Base-by-base conservation (phyloP, 306 rosid genomes). In the Prosopis cineraria region DNA sequence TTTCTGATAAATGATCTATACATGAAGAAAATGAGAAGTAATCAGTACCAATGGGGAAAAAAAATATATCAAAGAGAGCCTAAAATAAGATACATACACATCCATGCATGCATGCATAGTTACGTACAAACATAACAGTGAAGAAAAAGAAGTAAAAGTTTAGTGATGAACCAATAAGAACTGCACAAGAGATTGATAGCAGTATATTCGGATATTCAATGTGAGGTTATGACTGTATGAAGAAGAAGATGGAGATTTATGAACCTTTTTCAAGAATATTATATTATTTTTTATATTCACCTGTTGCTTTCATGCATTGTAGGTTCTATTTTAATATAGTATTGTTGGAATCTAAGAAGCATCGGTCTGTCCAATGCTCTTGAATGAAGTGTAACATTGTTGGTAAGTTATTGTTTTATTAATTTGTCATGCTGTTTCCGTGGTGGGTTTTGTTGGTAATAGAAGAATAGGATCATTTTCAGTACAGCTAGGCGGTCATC, bases 191-290 rank as follows among this genome's bases (percentile, higher is more conserved):
- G 65, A 65, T 20, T 13, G 65, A 11, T 10, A 3, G 48, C 31
- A 52, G 85, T 58, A 81, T 81, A 84, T 81, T 84, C 81, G 62
- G 60, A 74, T 80, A 60, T 73, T 20, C 60, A 67, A 24, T 45
- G 73, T 9, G 20, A 62, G 71, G 75, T 8, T 7, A 52, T 52
- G 59, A 13, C 59, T 9, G 4, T 20, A 5, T 40, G 20, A 67
- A 7, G 65, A 48, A 11, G 19, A 33, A 71, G 45, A 39, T 6
- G 76, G 16, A 52, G 59, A n/a, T n/a, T 72, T 43, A 52, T 19
- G 73, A 17, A 19, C 65, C 33, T 17, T 2, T 53, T 36, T 13
- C 27, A 4, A 25, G 29, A 55, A 37, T 65, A 44, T 82, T 36
- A 55, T 72, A 63, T 48, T 62, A 19, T 59, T 58, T 47, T 62